Base-by-base conservation (phyloP, 108 stramenopile species). In the Pseudonitzschia multiseries region DNA sequence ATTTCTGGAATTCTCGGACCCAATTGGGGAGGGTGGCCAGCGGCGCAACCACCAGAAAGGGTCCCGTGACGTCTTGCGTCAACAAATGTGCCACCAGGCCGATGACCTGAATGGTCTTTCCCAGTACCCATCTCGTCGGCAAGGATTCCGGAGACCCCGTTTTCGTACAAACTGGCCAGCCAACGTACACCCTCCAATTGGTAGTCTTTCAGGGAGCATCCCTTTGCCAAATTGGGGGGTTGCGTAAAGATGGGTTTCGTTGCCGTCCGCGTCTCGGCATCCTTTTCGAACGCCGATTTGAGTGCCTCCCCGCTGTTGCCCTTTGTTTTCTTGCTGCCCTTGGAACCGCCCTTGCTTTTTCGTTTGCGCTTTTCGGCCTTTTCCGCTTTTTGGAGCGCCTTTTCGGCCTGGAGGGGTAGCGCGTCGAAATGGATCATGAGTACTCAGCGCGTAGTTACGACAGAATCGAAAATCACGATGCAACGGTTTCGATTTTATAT, bases 11-110 rank as follows among this genome's bases (percentile, higher is more conserved):
- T 84, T 99, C 99, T 12, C 93, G 84, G 18, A 89, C 88, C 99
- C 99, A 99, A 71, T 99, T 99, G 50, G 96, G 96, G n/a, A 99
- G 83, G 5, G 99, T 99, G 9, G 99, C 98, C 0, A 99, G 91
- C 10, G 99, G 99, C 8, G 97, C 98, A 0, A 96, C 94, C 40
- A 99, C 85, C 22, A 99, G 80, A 75, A 93, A 97, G 12, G 98
- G 98, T 17, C 98, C 98, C 41, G 86, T 75, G 8, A 96, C 94
- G 40, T 80, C 76, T 85, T 89, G 86, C 50, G 89, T 93, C 8
- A 89, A 85, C 31, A 99, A 86, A 75, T 97, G 95, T 10, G 96
- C 98, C 48, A 99, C 83, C 57, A 98, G 72, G 8, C 94, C 87
- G 71, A 99, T 97, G 27, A 97, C 97, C 85, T 99, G 95, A 57